These are phyloP conservation scores for Tetrapyrgos nigripes DNA, from an alignment of 1,284 basidiomycete species.

Conservation along the genomic window DNA sequence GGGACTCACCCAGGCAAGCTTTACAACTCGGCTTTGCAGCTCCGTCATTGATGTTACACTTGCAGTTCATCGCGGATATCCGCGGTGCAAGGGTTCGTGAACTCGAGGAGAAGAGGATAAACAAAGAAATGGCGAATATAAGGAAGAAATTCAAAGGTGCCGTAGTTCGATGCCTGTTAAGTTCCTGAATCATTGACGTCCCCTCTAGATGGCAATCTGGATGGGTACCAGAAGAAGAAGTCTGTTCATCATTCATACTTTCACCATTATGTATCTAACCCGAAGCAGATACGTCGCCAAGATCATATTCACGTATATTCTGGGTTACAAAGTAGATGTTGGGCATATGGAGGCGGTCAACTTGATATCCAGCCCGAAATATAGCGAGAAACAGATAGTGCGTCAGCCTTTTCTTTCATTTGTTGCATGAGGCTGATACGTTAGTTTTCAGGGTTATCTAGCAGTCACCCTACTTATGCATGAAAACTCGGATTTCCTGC, in stretches of 20 bases:
- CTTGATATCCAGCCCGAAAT: constrained; percentile 94
- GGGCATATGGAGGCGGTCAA: constrained; percentile 99
- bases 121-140: constrained; percentile 99
- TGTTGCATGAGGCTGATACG: neutral
- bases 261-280: constrained; percentile 18
- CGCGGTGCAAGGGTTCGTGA: constrained; percentile 90
- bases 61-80: constrained; percentile 97
- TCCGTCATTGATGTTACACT: constrained; percentile 4
- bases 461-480: constrained; percentile 98
- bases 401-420: constrained; percentile 34
- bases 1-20: constrained; percentile 84
- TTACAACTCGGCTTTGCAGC: constrained; percentile 11
- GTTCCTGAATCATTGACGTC: neutral
- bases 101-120: constrained; percentile 96
- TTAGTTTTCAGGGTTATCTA: constrained; percentile 78
- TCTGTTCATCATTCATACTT: constrained; percentile 41
- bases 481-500: constrained; percentile 96
- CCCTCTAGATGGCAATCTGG: constrained; percentile 87
- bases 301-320: constrained; percentile 98
- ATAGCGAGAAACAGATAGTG: constrained; percentile 99
- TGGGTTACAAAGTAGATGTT: constrained; percentile 98
- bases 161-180: constrained; percentile 6
- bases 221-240: constrained; percentile 99
- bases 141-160: constrained; percentile 97
- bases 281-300: constrained; percentile 85